Conservation (phyloP, 2,329 filamentous ascomycete genomes). For the Colletotrichum melonis region DNA sequence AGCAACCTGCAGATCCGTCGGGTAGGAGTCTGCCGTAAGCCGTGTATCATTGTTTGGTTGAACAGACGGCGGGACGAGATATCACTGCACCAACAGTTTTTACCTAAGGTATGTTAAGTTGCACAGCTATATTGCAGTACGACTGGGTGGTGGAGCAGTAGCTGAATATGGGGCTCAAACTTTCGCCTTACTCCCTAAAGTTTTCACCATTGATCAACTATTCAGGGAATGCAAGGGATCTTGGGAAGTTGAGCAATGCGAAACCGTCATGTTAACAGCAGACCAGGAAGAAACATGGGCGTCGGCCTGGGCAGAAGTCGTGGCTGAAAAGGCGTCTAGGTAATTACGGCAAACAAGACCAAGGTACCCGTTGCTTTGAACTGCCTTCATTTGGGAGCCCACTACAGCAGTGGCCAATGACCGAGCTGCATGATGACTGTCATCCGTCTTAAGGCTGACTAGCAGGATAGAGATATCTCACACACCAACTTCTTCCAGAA, state of each 20-base stretch:
- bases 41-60: not conserved
- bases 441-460: conserved; percentile 5
- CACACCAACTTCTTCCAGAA: not conserved
- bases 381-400: not conserved
- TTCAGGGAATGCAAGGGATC: not conserved
- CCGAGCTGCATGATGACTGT: not conserved
- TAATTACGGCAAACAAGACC: not conserved
- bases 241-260: not conserved
- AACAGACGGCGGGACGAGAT: not conserved
- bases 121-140: too few relatives aligned
- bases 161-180: not conserved
- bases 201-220: not conserved
- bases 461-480: not conserved
- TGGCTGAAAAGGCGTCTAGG: not conserved
- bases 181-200: not conserved
- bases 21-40: not conserved
- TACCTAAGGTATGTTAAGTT: too few relatives aligned
- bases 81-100: too few relatives aligned
- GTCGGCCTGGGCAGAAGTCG: too few relatives aligned
- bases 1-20: not conserved
- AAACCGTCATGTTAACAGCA: not conserved
- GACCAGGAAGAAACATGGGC: not conserved
- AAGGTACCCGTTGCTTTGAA: not conserved
- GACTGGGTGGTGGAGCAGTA: not conserved
- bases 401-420: not conserved